Evolutionary conservation across 495 filamentous ascomycete species (phyloP).

Genomic region (Daldinia childiae): DNA sequence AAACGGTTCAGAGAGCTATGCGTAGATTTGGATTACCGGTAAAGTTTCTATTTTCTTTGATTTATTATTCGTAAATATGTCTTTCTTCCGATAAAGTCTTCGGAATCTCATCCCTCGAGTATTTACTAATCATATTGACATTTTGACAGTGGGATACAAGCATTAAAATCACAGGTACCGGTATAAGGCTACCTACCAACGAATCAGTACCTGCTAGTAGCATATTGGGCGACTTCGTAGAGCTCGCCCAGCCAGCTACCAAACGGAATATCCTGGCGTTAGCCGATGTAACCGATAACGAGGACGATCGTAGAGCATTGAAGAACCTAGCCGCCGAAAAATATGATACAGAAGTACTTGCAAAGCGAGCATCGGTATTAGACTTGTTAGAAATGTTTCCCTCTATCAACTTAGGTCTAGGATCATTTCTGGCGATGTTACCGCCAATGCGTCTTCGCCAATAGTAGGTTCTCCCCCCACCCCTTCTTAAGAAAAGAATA

Average conservation of each 20-base stretch:
- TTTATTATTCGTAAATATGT: not conserved
- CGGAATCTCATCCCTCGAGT: not conserved
- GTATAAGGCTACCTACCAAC: slow-evolving; percentile 61
- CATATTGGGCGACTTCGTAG: slow-evolving; percentile 69
- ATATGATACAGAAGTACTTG: slow-evolving; percentile 38
- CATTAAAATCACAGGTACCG: slow-evolving; percentile 37
- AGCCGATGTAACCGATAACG: slow-evolving; percentile 32
- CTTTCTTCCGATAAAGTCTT: too few relatives aligned
- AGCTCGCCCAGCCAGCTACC: slow-evolving; percentile 71
- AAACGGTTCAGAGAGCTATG: slow-evolving; percentile 57
- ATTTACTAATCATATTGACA: not conserved
- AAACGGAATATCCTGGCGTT: slow-evolving; percentile 44
- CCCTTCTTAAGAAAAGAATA: slow-evolving; percentile 45
- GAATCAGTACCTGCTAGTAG: slow-evolving; percentile 64
- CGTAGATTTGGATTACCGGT: slow-evolving; percentile 46
- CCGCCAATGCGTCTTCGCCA: slow-evolving; percentile 71
- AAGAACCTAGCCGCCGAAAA: slow-evolving; percentile 28
- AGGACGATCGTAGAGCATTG: slow-evolving; percentile 27
- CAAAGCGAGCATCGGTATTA: slow-evolving; percentile 65
- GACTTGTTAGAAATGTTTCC: slow-evolving; percentile 67
- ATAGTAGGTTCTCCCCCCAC: slow-evolving; percentile 52
- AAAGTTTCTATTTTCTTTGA: not conserved
- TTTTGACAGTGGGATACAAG: slow-evolving; percentile 23
- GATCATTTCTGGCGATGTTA: slow-evolving; percentile 68
- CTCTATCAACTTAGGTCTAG: slow-evolving; percentile 56